Percentiles rank a stretch among this genome's conserved stretches.
Conservation (phyloP, 176 grass and related monocot genomes). For the Musa schizocarpa region DNA sequence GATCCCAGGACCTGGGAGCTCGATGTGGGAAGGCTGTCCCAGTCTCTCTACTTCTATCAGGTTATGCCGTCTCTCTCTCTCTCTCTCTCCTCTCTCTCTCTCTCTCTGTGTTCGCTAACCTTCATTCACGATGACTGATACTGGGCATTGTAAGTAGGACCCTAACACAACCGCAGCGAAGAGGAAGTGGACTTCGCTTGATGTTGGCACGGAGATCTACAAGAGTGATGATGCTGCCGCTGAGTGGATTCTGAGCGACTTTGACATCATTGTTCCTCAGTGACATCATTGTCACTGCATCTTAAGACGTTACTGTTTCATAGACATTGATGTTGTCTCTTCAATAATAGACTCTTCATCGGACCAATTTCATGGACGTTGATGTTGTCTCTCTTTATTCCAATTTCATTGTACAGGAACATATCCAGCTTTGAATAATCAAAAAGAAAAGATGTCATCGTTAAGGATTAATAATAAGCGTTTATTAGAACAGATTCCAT, state of each 20-base stretch:
- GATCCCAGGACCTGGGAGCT: conserved; percentile 73
- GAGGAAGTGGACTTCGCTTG: conserved; percentile 68
- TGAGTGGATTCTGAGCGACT: conserved; percentile 69
- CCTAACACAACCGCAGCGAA: conserved; percentile 40
- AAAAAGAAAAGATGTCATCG: too few relatives aligned
- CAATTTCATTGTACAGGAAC: too few relatives aligned
- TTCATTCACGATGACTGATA: not conserved
- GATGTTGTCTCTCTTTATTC: too few relatives aligned
- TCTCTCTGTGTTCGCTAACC: not conserved
- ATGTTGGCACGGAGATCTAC: conserved; percentile 87
- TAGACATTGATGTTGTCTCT: too few relatives aligned
- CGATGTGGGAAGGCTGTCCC: conserved; percentile 64
- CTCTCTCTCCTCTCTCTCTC: not conserved
- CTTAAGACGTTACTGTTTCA: not conserved
- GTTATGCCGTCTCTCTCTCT: conserved; percentile 6
- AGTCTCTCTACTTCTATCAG: conserved; percentile 80
- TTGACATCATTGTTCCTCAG: conserved; percentile 66
- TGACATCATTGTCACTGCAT: not conserved
- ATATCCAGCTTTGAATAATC: too few relatives aligned
- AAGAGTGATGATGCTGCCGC: conserved; percentile 33
- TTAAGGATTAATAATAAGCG: too few relatives aligned
- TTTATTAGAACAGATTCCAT: too few relatives aligned
- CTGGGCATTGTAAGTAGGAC: conserved; percentile 25
- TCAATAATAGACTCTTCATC: too few relatives aligned
- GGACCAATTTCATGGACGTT: too few relatives aligned